phyloP scores from a whole-genome alignment of 148 eudicot species.

The Camellia granthamiana region DNA sequence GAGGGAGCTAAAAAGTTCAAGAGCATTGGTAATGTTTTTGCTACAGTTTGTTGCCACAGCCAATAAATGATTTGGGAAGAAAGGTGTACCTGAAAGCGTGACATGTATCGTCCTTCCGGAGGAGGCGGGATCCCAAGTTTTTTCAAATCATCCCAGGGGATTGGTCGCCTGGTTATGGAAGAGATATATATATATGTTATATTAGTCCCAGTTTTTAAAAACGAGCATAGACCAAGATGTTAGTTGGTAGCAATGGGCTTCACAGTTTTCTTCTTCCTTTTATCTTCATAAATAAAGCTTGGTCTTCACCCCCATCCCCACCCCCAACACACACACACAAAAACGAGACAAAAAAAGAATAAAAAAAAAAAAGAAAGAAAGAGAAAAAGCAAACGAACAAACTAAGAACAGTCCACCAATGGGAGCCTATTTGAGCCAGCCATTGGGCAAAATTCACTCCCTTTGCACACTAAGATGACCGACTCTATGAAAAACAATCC shows the following conservation, averaged over 20 bases:
- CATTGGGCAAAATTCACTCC: too few relatives aligned
- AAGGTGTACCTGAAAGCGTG: slow-evolving; percentile 69
- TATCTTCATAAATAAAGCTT: not conserved
- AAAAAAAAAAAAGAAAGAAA: too few relatives aligned
- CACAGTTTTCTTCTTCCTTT: not conserved
- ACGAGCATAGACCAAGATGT: not conserved
- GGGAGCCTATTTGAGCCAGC: too few relatives aligned
- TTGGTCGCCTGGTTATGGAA: slow-evolving; percentile 56
- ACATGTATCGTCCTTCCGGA: slow-evolving; percentile 92
- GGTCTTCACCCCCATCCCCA: too few relatives aligned
- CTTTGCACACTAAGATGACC: too few relatives aligned
- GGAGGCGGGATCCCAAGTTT: slow-evolving; percentile 92
- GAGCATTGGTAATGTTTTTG: not conserved
- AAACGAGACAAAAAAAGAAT: too few relatives aligned
- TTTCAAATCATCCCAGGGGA: slow-evolving; percentile 81
- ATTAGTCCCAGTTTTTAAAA: not conserved
- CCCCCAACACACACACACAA: too few relatives aligned
- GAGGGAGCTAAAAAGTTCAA: slow-evolving; percentile 2
- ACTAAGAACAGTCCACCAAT: too few relatives aligned
- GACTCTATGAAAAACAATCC: too few relatives aligned
- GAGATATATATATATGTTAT: not conserved
- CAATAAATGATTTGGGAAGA: not conserved
- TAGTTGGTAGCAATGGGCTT: not conserved
- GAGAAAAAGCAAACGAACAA: too few relatives aligned
- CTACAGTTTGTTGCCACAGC: not conserved